Evolutionary conservation across 2,329 filamentous ascomycete species (phyloP).

Genomic region (Tolypocladium cylindrosporum): DNA sequence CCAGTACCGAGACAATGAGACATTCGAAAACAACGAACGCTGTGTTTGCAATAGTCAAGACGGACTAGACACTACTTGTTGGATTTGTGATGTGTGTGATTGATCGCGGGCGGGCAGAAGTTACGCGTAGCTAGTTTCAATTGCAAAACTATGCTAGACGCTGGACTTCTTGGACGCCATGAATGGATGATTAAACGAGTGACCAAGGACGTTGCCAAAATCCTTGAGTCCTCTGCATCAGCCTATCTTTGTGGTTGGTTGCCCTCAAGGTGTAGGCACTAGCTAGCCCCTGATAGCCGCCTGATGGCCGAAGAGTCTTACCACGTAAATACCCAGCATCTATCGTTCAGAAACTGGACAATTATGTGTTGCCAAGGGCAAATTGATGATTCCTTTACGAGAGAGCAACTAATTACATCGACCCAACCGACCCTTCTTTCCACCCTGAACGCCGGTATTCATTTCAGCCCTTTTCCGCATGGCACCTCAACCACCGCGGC

Average conservation of each 20-base stretch:
- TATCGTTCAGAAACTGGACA: background rate
- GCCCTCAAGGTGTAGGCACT: background rate
- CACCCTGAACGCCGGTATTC: background rate
- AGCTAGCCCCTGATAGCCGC: background rate
- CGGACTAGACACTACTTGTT: background rate
- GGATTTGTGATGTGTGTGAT: background rate
- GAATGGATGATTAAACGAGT: too few species aligned
- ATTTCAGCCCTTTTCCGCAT: background rate
- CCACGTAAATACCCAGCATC: background rate
- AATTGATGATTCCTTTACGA: background rate
- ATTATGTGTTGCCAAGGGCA: background rate
- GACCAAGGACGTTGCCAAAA: background rate
- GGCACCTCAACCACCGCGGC: background rate
- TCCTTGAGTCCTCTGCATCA: background rate
- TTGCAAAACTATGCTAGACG: background rate
- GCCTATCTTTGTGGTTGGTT: background rate
- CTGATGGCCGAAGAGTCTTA: background rate
- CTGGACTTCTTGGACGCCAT: background rate
- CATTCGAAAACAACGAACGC: background rate
- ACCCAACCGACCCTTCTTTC: background rate
- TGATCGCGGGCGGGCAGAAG: background rate
- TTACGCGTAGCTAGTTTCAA: background rate
- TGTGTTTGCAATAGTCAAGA: background rate
- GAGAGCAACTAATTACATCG: background rate
- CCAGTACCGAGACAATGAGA: background rate